Evolutionary conservation across 2,329 filamentous ascomycete genomes (phyloP).

Genomic region (Raffaelea deltoideospora): DNA sequence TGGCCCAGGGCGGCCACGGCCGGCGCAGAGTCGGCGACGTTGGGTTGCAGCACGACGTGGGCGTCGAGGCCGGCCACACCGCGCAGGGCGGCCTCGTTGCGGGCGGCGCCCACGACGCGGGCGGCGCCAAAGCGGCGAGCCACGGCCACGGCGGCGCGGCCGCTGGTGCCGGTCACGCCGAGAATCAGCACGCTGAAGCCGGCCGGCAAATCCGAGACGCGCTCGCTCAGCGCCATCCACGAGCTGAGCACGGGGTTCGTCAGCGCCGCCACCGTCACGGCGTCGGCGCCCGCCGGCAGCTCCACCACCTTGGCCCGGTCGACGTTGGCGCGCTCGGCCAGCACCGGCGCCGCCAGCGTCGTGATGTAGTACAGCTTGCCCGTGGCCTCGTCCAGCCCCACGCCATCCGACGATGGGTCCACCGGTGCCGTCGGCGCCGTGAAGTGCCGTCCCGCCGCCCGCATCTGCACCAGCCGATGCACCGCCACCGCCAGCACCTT

Average conservation of each 20-base stretch:
- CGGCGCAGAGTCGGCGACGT: slow-evolving; percentile 18
- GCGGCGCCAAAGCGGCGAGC: slow-evolving; percentile 32
- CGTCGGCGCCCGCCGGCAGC: slow-evolving; percentile 29
- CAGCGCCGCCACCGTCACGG: slow-evolving; percentile 32
- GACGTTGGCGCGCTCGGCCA: slow-evolving; percentile 33
- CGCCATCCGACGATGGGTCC: slow-evolving; percentile 35
- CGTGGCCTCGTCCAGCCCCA: slow-evolving; percentile 27
- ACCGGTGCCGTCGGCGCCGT: slow-evolving; percentile 32
- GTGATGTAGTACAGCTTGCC: slow-evolving; percentile 35
- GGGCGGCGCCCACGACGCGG: slow-evolving; percentile 33
- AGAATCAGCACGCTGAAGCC: slow-evolving; percentile 52
- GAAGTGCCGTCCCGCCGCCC: slow-evolving; percentile 40
- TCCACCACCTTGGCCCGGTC: slow-evolving; percentile 21
- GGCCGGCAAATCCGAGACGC: slow-evolving; percentile 21
- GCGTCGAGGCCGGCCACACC: slow-evolving; percentile 27
- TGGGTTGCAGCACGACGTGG: slow-evolving; percentile 24
- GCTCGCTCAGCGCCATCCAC: slow-evolving; percentile 40
- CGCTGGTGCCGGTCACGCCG: slow-evolving; percentile 79
- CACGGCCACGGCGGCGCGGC: slow-evolving; percentile 31
- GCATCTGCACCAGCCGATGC: slow-evolving; percentile 36
- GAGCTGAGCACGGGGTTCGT: slow-evolving; percentile 39
- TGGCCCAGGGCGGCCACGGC: slow-evolving; percentile 30
- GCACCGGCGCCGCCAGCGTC: slow-evolving; percentile 19
- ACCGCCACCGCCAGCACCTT: slow-evolving; percentile 35
- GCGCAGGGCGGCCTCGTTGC: slow-evolving; percentile 26